A percentile compares a stretch with the other conserved stretches of the same genome.
phyloP scores from a whole-genome alignment of 495 filamentous ascomycete genomes.

The Collariella sp. region DNA sequence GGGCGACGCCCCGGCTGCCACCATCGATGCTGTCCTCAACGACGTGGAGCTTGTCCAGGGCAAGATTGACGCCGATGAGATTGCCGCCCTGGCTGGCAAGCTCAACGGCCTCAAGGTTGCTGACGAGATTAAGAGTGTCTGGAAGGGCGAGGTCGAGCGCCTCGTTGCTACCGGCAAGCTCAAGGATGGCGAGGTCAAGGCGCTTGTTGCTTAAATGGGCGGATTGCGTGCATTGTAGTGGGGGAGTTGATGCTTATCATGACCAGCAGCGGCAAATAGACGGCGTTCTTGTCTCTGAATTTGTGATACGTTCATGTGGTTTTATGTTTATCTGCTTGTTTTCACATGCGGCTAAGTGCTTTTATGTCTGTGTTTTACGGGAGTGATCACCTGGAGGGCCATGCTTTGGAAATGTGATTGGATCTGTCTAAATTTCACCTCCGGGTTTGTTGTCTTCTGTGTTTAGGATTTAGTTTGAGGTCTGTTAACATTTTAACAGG shows the following conservation, averaged over 20 bases:
- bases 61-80: slow-evolving; percentile 84
- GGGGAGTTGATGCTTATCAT: not conserved
- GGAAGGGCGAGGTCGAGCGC: slow-evolving; percentile 59
- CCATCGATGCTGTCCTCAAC: slow-evolving; percentile 72
- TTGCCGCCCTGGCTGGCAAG: slow-evolving; percentile 68
- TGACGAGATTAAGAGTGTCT: slow-evolving; percentile 59
- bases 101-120: slow-evolving; percentile 64
- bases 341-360: too few species aligned
- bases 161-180: slow-evolving; percentile 72
- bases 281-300: not conserved
- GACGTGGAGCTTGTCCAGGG: slow-evolving; percentile 83
- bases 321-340: too few species aligned
- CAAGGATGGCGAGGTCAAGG: slow-evolving; percentile 62
- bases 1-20: slow-evolving; percentile 55
- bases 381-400: too few species aligned
- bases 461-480: too few species aligned
- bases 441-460: too few species aligned
- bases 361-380: too few species aligned
- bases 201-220: slow-evolving; percentile 18
- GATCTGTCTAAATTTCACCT: too few species aligned
- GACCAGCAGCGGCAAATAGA: slow-evolving; percentile 5
- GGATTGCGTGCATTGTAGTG: not conserved
- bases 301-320: too few species aligned
- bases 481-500: too few species aligned
- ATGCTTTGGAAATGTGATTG: too few species aligned